A percentile compares a stretch with the other conserved stretches of the same genome.
Conservation (phyloP, 129 eudicot genomes). For the Helianthus tuberosus region DNA sequence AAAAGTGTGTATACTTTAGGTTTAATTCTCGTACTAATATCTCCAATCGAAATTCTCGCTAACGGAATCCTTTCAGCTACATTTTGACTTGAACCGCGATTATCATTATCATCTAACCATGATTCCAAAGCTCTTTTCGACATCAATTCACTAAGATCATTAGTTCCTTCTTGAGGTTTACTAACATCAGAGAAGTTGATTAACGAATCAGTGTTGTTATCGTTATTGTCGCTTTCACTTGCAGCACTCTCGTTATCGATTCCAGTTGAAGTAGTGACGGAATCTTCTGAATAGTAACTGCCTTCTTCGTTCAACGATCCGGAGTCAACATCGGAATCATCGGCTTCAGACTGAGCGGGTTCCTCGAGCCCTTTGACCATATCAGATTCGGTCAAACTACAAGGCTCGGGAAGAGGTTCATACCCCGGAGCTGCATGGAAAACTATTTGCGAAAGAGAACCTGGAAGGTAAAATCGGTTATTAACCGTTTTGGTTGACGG, state of each 20-base stretch:
- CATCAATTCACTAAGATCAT: slow-evolving; percentile 52
- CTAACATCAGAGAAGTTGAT: slow-evolving; percentile 73
- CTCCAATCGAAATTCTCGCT: slow-evolving; percentile 79
- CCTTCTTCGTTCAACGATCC: slow-evolving; percentile 72
- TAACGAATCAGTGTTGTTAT: slow-evolving; percentile 45
- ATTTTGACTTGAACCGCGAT: slow-evolving; percentile 47
- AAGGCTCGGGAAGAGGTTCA: slow-evolving; percentile 92
- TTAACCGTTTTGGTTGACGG: slow-evolving; percentile 47
- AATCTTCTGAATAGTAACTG: slow-evolving; percentile 61
- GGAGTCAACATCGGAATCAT: slow-evolving; percentile 50
- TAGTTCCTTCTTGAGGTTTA: slow-evolving; percentile 36
- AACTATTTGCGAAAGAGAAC: slow-evolving; percentile 91
- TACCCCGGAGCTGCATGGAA: slow-evolving; percentile 97
- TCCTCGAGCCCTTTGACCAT: slow-evolving; percentile 31
- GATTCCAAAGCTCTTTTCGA: slow-evolving; percentile 86
- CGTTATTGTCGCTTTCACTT: slow-evolving; percentile 41
- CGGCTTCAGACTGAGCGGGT: slow-evolving; percentile 36
- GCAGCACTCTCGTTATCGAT: slow-evolving; percentile 41
- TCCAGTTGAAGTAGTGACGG: slow-evolving; percentile 48
- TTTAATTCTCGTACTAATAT: slow-evolving; percentile 60
- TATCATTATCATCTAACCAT: slow-evolving; percentile 74
- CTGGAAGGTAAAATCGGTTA: slow-evolving; percentile 87
- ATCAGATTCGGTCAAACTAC: slow-evolving; percentile 52
- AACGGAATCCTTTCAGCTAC: slow-evolving; percentile 51
- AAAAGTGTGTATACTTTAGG: slow-evolving; percentile 61